Conservation (phyloP, 1,139 yeast genomes). For the Nakaseomyces bracarensis region DNA sequence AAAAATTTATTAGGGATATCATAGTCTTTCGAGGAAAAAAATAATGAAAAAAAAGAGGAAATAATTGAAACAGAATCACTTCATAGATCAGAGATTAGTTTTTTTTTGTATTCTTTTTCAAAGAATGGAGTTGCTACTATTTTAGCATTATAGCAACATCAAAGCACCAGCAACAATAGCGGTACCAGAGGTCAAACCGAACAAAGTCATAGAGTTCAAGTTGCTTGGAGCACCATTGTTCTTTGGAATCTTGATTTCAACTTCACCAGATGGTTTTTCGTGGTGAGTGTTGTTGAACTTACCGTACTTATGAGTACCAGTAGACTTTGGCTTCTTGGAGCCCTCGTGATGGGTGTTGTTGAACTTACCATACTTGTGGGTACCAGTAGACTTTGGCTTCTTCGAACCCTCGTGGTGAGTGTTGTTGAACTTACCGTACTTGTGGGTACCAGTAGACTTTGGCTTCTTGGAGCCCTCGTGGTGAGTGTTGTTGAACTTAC, state of each 20-base stretch:
- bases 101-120: no score
- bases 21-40: no score
- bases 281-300: constrained; percentile 40
- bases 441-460: constrained; percentile 35
- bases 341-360: constrained; percentile 36
- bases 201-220: constrained; percentile 20
- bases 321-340: constrained; percentile 31
- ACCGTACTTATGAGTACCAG: constrained; percentile 42
- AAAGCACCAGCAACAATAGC: constrained; percentile 36
- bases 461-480: constrained; percentile 29
- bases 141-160: constrained; percentile 28
- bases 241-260: constrained; percentile 17
- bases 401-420: constrained; percentile 32
- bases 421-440: constrained; percentile 43
- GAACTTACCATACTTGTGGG: constrained; percentile 37
- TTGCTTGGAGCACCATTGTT: constrained; percentile 27
- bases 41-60: neutral
- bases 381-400: constrained; percentile 16
- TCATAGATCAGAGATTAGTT: neutral
- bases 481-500: constrained; percentile 45
- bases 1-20: neutral
- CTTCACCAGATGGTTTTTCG: constrained; percentile 15
- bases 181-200: constrained; percentile 33
- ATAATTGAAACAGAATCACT: neutral
- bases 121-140: no score